Evolutionary conservation across 1,139 yeast species (phyloP).

Genomic region (Diutina catenulata): DNA sequence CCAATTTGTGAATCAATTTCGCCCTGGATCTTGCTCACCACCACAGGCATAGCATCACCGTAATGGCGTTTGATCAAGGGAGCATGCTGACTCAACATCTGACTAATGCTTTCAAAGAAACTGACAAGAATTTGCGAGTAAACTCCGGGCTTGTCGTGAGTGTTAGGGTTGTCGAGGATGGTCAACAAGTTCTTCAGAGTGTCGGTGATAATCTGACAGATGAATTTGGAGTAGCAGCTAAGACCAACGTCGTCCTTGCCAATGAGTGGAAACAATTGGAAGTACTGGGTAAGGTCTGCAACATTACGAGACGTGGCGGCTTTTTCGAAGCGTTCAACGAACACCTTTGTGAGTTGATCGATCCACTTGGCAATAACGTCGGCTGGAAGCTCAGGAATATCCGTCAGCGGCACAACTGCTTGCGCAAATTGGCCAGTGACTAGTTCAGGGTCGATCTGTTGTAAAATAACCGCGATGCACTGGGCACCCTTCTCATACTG

Average conservation of each 20-base stretch:
- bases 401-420: slow-evolving; percentile 80
- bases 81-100: slow-evolving; percentile 78
- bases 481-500: slow-evolving; percentile 68
- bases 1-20: slow-evolving; percentile 92
- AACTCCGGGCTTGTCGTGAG: slow-evolving; percentile 24
- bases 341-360: slow-evolving; percentile 42
- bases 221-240: slow-evolving; percentile 70
- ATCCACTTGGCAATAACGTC: slow-evolving; percentile 48
- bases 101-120: slow-evolving; percentile 74
- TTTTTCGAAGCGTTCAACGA: slow-evolving; percentile 48
- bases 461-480: slow-evolving; percentile 41
- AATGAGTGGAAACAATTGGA: slow-evolving; percentile 80
- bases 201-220: slow-evolving; percentile 73
- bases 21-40: slow-evolving; percentile 62
- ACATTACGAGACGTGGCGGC: slow-evolving; percentile 64
- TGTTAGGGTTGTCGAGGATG: slow-evolving; percentile 19
- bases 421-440: slow-evolving; percentile 62
- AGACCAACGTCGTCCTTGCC: slow-evolving; percentile 65
- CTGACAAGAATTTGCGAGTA: slow-evolving; percentile 65
- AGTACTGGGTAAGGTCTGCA: slow-evolving; percentile 60
- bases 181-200: slow-evolving; percentile 55
- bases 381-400: slow-evolving; percentile 74
- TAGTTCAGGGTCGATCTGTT: slow-evolving; percentile 38
- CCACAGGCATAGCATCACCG: slow-evolving; percentile 54
- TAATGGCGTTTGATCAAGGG: slow-evolving; percentile 66